Conservation (phyloP, 2,329 filamentous ascomycete genomes). For the Scortechinia acanthostroma region DNA sequence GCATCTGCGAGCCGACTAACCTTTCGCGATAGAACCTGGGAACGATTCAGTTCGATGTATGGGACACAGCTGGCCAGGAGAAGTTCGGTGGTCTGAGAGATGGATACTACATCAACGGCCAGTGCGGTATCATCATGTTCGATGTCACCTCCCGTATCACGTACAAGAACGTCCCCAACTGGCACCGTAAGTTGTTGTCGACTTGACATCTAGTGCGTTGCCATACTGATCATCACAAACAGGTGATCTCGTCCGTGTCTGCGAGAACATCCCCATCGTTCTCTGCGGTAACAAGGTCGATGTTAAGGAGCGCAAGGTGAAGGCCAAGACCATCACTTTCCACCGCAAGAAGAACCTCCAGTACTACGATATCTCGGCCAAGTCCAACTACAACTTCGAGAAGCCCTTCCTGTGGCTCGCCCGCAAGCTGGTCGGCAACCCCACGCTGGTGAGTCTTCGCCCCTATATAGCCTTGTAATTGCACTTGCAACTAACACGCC, state of each 20-base stretch:
- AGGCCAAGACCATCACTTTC: slow-evolving; percentile 99
- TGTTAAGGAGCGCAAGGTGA: slow-evolving; percentile 99
- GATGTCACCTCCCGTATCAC: slow-evolving; percentile 98
- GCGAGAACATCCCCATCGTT: slow-evolving; percentile 98
- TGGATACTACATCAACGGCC: slow-evolving; percentile 99
- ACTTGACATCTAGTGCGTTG: too few relatives aligned
- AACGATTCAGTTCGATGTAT: slow-evolving; percentile 96
- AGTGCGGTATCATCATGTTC: slow-evolving; percentile 99
- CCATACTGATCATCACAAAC: too few relatives aligned
- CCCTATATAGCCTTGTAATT: too few relatives aligned
- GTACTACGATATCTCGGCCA: slow-evolving; percentile 99
- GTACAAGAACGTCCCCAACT: slow-evolving; percentile 99
- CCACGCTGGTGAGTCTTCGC: slow-evolving; percentile 58
- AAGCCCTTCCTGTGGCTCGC: slow-evolving; percentile 99
- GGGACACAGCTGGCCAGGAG: slow-evolving; percentile 98
- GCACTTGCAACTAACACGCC: too few relatives aligned
- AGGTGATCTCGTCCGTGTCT: slow-evolving; percentile 98
- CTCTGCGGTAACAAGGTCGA: slow-evolving; percentile 99
- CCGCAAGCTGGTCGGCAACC: slow-evolving; percentile 95
- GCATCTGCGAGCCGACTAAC: slow-evolving; percentile 9
- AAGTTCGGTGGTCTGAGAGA: slow-evolving; percentile 99
- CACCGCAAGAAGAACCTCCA: slow-evolving; percentile 99
- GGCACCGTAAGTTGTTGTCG: slow-evolving; percentile 74
- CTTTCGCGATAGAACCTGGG: slow-evolving; percentile 72
- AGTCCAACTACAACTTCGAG: slow-evolving; percentile 99